phyloP scores from a whole-genome alignment of 495 filamentous ascomycete genomes.

The Daldinia childiae region DNA sequence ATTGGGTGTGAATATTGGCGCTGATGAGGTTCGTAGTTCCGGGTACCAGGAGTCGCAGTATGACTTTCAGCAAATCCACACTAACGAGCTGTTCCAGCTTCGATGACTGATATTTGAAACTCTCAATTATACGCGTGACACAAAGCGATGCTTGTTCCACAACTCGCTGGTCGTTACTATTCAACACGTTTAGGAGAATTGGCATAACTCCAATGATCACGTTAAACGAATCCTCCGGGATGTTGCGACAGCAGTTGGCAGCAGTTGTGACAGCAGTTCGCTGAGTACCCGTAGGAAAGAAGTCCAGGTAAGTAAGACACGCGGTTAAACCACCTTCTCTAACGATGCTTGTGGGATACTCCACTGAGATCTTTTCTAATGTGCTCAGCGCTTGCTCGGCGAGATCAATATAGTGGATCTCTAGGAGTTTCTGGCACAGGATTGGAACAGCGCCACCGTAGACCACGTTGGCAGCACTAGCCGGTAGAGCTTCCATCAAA shows the following conservation, averaged over 20 bases:
- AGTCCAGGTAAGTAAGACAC: slow-evolving; percentile 93
- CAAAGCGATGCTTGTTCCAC: slow-evolving; percentile 97
- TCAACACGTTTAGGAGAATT: slow-evolving; percentile 85
- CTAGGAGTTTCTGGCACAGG: slow-evolving; percentile 90
- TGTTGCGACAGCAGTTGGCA: slow-evolving; percentile 96
- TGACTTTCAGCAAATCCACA: slow-evolving; percentile 82
- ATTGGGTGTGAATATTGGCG: slow-evolving; percentile 95
- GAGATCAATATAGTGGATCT: slow-evolving; percentile 95
- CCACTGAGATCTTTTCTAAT: slow-evolving; percentile 94
- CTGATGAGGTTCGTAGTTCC: slow-evolving; percentile 97
- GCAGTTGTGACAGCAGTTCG: slow-evolving; percentile 96
- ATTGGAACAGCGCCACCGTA: slow-evolving; percentile 96
- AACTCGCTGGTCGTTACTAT: slow-evolving; percentile 93
- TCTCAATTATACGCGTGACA: slow-evolving; percentile 96
- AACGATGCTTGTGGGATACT: slow-evolving; percentile 95
- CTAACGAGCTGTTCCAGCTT: slow-evolving; percentile 93
- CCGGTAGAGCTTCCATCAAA: slow-evolving; percentile 94
- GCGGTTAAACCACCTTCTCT: slow-evolving; percentile 94
- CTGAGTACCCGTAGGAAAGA: slow-evolving; percentile 97
- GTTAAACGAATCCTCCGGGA: slow-evolving; percentile 89
- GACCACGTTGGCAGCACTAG: slow-evolving; percentile 92
- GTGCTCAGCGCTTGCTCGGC: slow-evolving; percentile 98
- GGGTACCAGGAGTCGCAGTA: slow-evolving; percentile 89
- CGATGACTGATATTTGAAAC: slow-evolving; percentile 85
- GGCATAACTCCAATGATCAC: slow-evolving; percentile 95